A percentile compares a stretch with the other conserved stretches of the same genome.
These are phyloP conservation scores for Monosporascus ibericus DNA, from an alignment of 2,329 filamentous ascomycete species.

Conservation along the genomic window DNA sequence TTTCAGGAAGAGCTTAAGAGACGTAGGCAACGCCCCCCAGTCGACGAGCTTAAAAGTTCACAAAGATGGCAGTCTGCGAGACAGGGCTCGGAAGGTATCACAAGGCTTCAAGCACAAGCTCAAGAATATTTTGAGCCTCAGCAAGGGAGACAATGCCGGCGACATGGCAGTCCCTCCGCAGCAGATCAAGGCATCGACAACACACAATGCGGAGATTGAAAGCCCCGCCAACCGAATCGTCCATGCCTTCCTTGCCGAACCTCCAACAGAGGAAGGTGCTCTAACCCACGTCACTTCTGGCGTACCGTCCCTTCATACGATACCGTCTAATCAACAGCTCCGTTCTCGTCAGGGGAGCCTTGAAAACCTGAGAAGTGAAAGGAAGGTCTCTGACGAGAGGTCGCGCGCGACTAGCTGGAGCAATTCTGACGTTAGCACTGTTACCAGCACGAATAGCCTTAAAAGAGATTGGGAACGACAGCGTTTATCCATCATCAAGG, in stretches of 20 bases:
- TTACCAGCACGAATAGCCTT: constrained; percentile 36
- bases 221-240: constrained; percentile 7
- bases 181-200: constrained; percentile 42
- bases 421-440: constrained; percentile 53
- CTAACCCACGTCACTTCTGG: constrained; percentile 43
- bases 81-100: constrained; percentile 56
- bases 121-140: constrained; percentile 48
- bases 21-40: constrained; percentile 39
- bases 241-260: constrained; percentile 7
- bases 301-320: constrained; percentile 43
- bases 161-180: constrained; percentile 39
- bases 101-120: constrained; percentile 55
- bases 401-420: constrained; percentile 71
- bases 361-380: constrained; percentile 39
- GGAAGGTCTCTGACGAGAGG: constrained; percentile 40
- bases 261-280: constrained; percentile 17
- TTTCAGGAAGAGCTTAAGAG: constrained; percentile 40
- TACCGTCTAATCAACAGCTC: constrained; percentile 39
- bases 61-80: constrained; percentile 34
- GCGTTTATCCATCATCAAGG: constrained; percentile 59
- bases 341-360: constrained; percentile 50
- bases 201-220: constrained; percentile 18
- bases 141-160: constrained; percentile 29
- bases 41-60: constrained; percentile 10
- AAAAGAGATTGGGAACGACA: constrained; percentile 44